phyloP scores from a whole-genome alignment of 2,329 filamentous ascomycete species.

The Coleophoma cylindrospora region DNA sequence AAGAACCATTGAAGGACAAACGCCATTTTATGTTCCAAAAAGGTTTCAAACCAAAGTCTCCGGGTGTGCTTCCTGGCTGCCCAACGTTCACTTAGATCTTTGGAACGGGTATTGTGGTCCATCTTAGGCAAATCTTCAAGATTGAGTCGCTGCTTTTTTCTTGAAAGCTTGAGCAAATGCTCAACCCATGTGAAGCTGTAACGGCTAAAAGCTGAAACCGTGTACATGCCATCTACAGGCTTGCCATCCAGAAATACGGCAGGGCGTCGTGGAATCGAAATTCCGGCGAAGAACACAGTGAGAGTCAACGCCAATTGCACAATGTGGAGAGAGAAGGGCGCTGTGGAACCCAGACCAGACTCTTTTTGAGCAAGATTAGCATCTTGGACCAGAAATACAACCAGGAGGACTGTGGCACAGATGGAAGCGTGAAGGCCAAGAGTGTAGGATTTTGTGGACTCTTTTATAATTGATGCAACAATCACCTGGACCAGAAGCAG shows the following conservation, averaged over 20 bases:
- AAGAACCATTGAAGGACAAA: constrained; percentile 56
- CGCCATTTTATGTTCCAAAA: constrained; percentile 49
- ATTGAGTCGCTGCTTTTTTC: constrained; percentile 54
- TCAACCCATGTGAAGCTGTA: constrained; percentile 64
- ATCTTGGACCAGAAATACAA: constrained; percentile 40
- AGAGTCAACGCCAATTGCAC: constrained; percentile 40
- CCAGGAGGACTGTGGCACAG: constrained; percentile 39
- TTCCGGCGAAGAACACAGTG: constrained; percentile 39
- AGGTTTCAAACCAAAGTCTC: constrained; percentile 55
- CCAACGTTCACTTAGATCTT: constrained; percentile 46
- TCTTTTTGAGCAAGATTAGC: constrained; percentile 29
- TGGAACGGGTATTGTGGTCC: constrained; percentile 47
- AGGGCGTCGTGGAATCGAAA: constrained; percentile 62
- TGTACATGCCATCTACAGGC: constrained; percentile 59
- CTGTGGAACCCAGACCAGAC: constrained; percentile 9
- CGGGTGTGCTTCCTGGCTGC: constrained; percentile 37
- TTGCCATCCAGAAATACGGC: constrained; percentile 55
- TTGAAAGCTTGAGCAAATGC: constrained; percentile 47
- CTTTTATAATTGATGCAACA: constrained; percentile 41
- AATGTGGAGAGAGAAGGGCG: constrained; percentile 40
- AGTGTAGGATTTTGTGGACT: constrained; percentile 46
- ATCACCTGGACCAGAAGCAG: constrained; percentile 48
- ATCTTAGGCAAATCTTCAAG: constrained; percentile 58
- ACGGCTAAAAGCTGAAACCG: constrained; percentile 53
- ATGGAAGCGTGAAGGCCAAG: constrained; percentile 47